Conservation (phyloP, 2,329 filamentous ascomycete genomes). For the Westerdykella sp. region DNA sequence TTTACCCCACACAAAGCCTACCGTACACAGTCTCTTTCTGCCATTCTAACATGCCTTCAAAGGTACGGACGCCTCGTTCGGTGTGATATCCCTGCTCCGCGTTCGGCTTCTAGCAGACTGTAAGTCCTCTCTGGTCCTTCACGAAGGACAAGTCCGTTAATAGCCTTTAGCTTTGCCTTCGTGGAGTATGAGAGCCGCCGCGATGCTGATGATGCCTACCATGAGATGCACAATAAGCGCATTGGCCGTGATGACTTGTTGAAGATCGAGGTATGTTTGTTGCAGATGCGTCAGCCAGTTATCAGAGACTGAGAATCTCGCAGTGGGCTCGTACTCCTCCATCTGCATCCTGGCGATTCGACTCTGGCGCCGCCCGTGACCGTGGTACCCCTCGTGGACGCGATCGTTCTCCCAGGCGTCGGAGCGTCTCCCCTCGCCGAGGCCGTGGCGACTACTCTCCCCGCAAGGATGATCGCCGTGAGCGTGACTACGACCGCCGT, state of each 20-base stretch:
- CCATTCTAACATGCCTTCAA: slow-evolving; percentile 42
- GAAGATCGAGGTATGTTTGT: slow-evolving; percentile 84
- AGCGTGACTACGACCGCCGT: slow-evolving; percentile 63
- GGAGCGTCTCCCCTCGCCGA: slow-evolving; percentile 49
- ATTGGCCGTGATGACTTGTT: slow-evolving; percentile 90
- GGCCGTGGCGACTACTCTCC: slow-evolving; percentile 69
- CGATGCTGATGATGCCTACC: slow-evolving; percentile 97
- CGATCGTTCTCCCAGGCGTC: slow-evolving; percentile 51
- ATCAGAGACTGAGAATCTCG: slow-evolving; percentile 12
- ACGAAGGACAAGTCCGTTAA: slow-evolving; percentile 11
- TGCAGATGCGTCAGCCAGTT: not conserved
- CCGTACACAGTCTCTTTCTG: slow-evolving; percentile 21
- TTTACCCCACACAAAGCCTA: slow-evolving; percentile 30
- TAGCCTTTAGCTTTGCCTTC: slow-evolving; percentile 71
- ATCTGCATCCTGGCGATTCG: slow-evolving; percentile 97
- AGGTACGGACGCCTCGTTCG: slow-evolving; percentile 97
- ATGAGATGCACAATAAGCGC: slow-evolving; percentile 99
- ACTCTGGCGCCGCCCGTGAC: slow-evolving; percentile 76
- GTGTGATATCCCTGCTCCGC: slow-evolving; percentile 94
- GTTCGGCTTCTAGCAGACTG: slow-evolving; percentile 90
- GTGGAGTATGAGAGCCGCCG: slow-evolving; percentile 98
- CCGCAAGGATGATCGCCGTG: slow-evolving; percentile 79
- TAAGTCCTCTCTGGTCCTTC: slow-evolving; percentile 50
- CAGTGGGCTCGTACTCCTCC: slow-evolving; percentile 98
- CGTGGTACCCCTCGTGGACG: slow-evolving; percentile 60